phyloP scores from a whole-genome alignment of 2,329 filamentous ascomycete species.

The Alternaria infectoria region DNA sequence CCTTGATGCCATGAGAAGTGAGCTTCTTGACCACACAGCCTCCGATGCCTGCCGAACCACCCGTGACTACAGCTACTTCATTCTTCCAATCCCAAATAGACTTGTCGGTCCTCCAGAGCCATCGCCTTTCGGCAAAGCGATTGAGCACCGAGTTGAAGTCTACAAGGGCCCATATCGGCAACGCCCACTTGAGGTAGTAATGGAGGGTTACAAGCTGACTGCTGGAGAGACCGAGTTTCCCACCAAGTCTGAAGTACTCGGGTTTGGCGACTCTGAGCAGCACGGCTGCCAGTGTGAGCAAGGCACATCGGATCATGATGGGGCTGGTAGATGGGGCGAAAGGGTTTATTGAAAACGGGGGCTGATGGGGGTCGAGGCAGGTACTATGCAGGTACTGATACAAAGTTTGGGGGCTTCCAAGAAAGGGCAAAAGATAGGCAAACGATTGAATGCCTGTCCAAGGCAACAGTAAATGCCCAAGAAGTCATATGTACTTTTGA shows the following conservation, averaged over 20 bases:
- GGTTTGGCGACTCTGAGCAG: conserved; percentile 23
- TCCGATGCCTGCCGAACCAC: conserved; percentile 46
- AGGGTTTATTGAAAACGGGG: conserved; percentile 2
- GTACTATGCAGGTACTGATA: conserved; percentile 1
- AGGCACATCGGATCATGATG: conserved; percentile 29
- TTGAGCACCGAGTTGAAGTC: conserved; percentile 39
- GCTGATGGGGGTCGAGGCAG: conserved; percentile 6
- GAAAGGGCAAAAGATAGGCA: background rate
- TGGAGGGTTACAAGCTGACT: conserved; percentile 31
- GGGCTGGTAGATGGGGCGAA: conserved; percentile 1
- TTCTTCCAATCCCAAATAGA: conserved; percentile 38
- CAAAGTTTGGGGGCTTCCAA: background rate
- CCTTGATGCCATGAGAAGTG: conserved; percentile 38
- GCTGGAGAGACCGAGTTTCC: conserved; percentile 27
- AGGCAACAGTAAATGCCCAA: background rate
- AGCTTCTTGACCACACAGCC: conserved; percentile 42
- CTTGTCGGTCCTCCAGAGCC: conserved; percentile 42
- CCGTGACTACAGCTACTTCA: conserved; percentile 47
- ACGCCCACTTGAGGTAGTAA: conserved; percentile 34
- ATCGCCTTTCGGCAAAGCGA: conserved; percentile 48
- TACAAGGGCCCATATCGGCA: conserved; percentile 28
- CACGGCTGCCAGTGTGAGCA: conserved; percentile 23
- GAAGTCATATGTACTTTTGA: background rate
- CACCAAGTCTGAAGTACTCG: conserved; percentile 27
- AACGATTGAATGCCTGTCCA: background rate